Evolutionary conservation across 768 basidiomycete species (phyloP).

Genomic region (Botryobasidium botryosum): DNA sequence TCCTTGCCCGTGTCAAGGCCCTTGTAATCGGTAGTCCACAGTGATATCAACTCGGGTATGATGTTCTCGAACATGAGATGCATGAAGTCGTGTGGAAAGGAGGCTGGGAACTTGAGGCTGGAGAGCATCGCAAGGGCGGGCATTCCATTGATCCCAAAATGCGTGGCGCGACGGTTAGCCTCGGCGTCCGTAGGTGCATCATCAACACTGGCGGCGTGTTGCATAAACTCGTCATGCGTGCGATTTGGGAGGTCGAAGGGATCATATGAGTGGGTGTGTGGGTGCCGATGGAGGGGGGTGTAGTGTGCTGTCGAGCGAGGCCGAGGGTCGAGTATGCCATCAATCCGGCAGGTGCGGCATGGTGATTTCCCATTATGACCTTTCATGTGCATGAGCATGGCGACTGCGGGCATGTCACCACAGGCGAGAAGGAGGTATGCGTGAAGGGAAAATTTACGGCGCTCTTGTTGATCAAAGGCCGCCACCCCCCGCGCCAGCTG

Average conservation of each 20-base stretch:
- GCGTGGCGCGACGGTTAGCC: constrained; percentile 16
- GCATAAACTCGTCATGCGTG: background rate
- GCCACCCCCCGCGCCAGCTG: constrained; percentile 20
- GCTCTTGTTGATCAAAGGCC: constrained; percentile 18
- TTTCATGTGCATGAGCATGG: constrained; percentile 24
- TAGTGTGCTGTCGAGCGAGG: background rate
- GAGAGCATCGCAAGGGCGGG: constrained; percentile 19
- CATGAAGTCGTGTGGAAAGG: constrained; percentile 33
- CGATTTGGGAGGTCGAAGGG: background rate
- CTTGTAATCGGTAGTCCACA: constrained; percentile 29
- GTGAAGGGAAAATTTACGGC: constrained; percentile 17
- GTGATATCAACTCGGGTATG: constrained; percentile 23
- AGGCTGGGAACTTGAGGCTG: constrained; percentile 23
- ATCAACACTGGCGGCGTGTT: background rate
- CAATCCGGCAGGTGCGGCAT: background rate
- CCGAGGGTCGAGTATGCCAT: background rate
- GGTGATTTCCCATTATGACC: constrained; percentile 26
- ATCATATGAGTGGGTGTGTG: background rate
- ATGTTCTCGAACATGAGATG: constrained; percentile 32
- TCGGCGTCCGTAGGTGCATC: constrained; percentile 15
- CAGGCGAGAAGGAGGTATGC: constrained; percentile 19
- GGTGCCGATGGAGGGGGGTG: background rate
- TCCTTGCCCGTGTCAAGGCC: no score
- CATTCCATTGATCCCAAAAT: constrained; percentile 22
- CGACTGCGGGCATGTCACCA: constrained; percentile 23